Percentiles rank a stretch among this genome's conserved stretches.
Evolutionary conservation across 345 rosid genomes (phyloP).

Genomic region (Euphorbia lathyris): DNA sequence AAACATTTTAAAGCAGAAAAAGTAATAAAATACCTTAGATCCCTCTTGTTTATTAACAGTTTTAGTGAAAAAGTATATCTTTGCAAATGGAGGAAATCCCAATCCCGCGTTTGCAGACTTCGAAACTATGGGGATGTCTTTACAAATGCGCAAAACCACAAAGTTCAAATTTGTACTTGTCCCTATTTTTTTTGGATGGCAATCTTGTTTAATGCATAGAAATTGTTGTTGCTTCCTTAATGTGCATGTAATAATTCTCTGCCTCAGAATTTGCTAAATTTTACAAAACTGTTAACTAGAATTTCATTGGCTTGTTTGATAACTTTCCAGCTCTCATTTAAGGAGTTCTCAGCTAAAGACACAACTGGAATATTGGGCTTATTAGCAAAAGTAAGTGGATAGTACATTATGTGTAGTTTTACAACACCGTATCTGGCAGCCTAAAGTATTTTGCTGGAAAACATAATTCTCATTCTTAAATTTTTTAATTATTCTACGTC

Average conservation of each 20-base stretch:
- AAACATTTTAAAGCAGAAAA: too few relatives aligned
- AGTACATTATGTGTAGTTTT: background rate
- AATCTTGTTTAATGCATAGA: background rate
- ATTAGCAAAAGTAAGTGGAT: conserved; percentile 58
- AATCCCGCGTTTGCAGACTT: too few relatives aligned
- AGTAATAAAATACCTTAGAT: too few relatives aligned
- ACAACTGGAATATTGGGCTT: conserved; percentile 34
- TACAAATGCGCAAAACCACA: too few relatives aligned
- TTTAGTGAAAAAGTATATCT: too few relatives aligned
- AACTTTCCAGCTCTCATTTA: conserved; percentile 54
- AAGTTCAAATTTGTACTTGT: too few relatives aligned
- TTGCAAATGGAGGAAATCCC: too few relatives aligned
- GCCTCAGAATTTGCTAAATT: background rate
- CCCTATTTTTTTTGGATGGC: too few relatives aligned
- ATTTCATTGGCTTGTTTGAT: background rate
- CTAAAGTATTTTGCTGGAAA: background rate
- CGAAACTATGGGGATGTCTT: too few relatives aligned
- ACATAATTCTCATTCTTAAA: background rate
- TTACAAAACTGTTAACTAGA: background rate
- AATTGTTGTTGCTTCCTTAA: background rate
- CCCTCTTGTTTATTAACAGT: too few relatives aligned
- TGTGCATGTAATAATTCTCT: background rate
- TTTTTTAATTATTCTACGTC: background rate
- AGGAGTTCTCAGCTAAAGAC: conserved; percentile 40
- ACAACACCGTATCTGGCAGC: background rate